These are phyloP conservation scores for Zostera marina DNA, from an alignment of 116 monocot genomes.

Conservation along the genomic window DNA sequence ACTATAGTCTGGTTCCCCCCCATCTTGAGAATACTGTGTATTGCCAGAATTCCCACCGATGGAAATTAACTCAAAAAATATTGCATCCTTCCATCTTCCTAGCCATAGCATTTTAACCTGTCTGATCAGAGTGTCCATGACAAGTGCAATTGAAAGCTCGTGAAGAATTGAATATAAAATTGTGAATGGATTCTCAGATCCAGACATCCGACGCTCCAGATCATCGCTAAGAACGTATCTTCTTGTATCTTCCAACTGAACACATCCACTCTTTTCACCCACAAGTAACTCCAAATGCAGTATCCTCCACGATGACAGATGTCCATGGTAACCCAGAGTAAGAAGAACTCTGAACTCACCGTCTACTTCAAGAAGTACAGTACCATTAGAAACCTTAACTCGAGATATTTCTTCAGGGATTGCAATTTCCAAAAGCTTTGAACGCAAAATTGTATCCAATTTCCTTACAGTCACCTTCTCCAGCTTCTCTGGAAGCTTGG, in stretches of 20 bases:
- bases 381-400: constrained; percentile 60
- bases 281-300: constrained; percentile 84
- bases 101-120: constrained; percentile 73
- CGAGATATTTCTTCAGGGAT: constrained; percentile 79
- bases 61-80: constrained; percentile 75
- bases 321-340: constrained; percentile 87
- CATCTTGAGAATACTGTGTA: constrained; percentile 44
- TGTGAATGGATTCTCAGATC: constrained; percentile 65
- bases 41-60: constrained; percentile 29
- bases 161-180: constrained; percentile 78
- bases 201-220: constrained; percentile 89
- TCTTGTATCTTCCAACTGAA: constrained; percentile 78
- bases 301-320: constrained; percentile 83
- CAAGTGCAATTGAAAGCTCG: constrained; percentile 78
- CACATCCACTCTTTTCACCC: constrained; percentile 58
- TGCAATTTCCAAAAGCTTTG: constrained; percentile 61
- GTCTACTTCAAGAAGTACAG: constrained; percentile 50
- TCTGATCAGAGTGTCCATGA: constrained; percentile 90
- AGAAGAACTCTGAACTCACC: constrained; percentile 90
- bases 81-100: constrained; percentile 92
- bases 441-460: constrained; percentile 54
- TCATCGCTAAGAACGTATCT: constrained; percentile 90
- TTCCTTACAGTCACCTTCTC: constrained; percentile 60
- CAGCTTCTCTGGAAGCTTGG: constrained; percentile 39
- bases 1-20: constrained; percentile 50